Evolutionary conservation across 768 basidiomycete species (phyloP), one percentile per base, ranked within the genome.

Genomic region (Mrakia gelida): DNA sequence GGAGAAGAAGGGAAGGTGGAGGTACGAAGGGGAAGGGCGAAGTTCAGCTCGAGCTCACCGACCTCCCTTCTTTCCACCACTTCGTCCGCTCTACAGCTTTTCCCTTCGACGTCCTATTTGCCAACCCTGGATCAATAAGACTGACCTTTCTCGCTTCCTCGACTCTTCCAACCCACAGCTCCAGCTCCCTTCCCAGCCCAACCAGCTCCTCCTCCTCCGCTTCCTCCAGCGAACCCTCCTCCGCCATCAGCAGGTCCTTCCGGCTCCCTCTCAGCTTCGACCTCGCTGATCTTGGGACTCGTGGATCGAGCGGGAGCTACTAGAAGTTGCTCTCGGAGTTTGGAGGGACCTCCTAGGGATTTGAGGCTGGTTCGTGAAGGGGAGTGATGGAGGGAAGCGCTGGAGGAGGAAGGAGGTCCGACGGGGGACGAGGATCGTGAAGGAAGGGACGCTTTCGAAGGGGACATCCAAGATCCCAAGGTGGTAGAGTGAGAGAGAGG

Each of bases 321-420:
- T 15, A 70, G 41, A 13, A 70, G 67, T 23, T 70, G 67, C 26
- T 70, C 67, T 43, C 67, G 34, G 9, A 70, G 67, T 23, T 70
- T 70, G 41, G 67, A 70, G 8, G 67, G 38, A 21, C 67, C 67
- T 23, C 38, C 67, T 38, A 72, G 52, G 4, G 71, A 72, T 16
- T 72, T 72, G 49, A 72, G 71, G 45, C 71, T 72, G 15, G 71
- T 52, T 54, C 28, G 32, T 6, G 71, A 72, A n/a, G 49, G 13
- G 43, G 52, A 56, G 43, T 72, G 71, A 52, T 52, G 52, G 71
- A 72, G 71, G 32, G 71, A 49, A 43, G 28, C 43, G 21, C 11
- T 45, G 45, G 43, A 38, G 23, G 34, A 34, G 32, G 65, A 41
- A 38, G 34, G 67, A 70, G 34, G 34, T 41, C 49, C 49, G 49